Evolutionary conservation across 176 grass and related monocot species (phyloP).

Genomic region (Carex parvula): DNA sequence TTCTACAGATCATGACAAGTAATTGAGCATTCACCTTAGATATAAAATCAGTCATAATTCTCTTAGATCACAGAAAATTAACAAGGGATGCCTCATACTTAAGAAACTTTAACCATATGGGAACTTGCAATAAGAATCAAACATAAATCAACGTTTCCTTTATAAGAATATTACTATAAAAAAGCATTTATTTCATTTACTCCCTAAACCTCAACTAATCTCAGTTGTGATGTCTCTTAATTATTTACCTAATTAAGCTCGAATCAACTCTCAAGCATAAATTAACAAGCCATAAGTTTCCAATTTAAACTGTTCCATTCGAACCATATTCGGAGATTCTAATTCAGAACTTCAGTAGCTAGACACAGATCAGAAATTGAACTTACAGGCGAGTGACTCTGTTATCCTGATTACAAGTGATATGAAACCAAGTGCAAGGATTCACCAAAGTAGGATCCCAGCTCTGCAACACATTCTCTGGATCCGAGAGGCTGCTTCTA

Average conservation of each 20-base stretch:
- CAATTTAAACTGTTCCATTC: not conserved
- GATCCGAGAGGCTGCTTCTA: conserved; percentile 31
- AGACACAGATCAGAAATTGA: not conserved
- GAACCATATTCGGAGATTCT: not conserved
- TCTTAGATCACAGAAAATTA: not conserved
- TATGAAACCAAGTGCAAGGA: conserved; percentile 52
- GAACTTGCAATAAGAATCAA: not conserved
- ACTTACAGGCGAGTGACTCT: conserved; percentile 44
- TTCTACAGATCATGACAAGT: not conserved
- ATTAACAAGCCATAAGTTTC: not conserved
- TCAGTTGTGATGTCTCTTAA: not conserved
- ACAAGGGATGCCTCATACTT: not conserved
- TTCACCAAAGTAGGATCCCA: conserved; percentile 49
- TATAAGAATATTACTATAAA: not conserved
- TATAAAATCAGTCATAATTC: not conserved
- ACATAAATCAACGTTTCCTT: not conserved
- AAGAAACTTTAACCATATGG: not conserved
- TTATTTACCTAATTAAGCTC: not conserved
- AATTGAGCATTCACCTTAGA: not conserved
- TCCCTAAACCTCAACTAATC: not conserved
- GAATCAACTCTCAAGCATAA: not conserved
- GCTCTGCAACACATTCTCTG: conserved; percentile 40
- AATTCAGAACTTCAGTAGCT: not conserved
- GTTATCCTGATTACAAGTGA: conserved; percentile 49
- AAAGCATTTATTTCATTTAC: not conserved